Evolutionary conservation across 306 rosid genomes (phyloP).

Genomic region (Potentilla sterilis): DNA sequence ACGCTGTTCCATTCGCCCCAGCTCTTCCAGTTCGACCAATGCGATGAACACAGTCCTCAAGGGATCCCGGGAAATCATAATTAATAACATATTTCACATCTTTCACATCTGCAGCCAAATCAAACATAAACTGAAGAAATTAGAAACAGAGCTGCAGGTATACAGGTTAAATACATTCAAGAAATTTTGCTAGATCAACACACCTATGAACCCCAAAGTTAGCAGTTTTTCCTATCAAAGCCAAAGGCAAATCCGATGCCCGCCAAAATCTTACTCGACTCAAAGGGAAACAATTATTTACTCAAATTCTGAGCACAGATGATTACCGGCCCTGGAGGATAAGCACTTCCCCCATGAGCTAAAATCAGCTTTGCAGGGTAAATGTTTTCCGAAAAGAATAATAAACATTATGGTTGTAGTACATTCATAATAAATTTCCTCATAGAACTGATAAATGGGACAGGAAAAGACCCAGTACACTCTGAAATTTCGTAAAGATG

Average conservation of each 20-base stretch:
- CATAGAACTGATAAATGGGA: background rate
- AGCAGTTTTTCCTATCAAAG: constrained; percentile 28
- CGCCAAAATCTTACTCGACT: constrained; percentile 25
- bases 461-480: background rate
- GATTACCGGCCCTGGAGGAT: constrained; percentile 14
- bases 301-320: constrained; percentile 6
- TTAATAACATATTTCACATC: constrained; percentile 90
- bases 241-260: constrained; percentile 25
- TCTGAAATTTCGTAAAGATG: background rate
- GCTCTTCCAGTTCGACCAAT: constrained; percentile 99
- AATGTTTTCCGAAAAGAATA: background rate
- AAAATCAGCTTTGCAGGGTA: constrained; percentile 5
- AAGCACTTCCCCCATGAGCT: background rate
- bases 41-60: constrained; percentile 94
- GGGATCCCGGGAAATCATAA: constrained; percentile 97
- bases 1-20: constrained; percentile 98
- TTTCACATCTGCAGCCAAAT: constrained; percentile 71
- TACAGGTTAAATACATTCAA: constrained; percentile 14
- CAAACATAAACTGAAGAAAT: constrained; percentile 13
- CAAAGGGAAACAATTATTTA: constrained; percentile 26
- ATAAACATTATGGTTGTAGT: background rate
- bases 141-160: background rate
- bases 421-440: background rate
- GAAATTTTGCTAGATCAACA: constrained; percentile 20
- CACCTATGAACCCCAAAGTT: constrained; percentile 25